Percentiles rank a stretch among this genome's conserved stretches.
phyloP scores from a whole-genome alignment of 495 filamentous ascomycete species.

The Neurospora sp. region DNA sequence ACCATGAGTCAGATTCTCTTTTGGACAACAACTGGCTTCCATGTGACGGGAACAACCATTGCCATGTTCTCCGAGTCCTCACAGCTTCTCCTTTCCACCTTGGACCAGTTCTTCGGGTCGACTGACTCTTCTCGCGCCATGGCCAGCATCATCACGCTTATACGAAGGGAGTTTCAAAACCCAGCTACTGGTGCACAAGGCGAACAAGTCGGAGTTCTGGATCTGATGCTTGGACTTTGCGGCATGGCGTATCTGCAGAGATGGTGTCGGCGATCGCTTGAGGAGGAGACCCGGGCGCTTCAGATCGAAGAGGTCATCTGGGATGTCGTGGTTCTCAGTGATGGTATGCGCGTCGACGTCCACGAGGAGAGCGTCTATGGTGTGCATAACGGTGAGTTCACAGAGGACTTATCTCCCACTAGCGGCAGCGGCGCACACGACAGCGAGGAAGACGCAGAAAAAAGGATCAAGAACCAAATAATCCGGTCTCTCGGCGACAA shows the following conservation, averaged over 20 bases:
- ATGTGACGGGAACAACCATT: constrained; percentile 54
- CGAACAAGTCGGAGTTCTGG: constrained; percentile 54
- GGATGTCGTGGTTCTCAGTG: constrained; percentile 68
- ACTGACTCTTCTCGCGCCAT: constrained; percentile 76
- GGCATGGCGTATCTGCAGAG: constrained; percentile 64
- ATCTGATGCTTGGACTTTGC: constrained; percentile 56
- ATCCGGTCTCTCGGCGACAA: constrained; percentile 32
- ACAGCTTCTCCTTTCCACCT: constrained; percentile 51
- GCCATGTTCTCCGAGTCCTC: constrained; percentile 51
- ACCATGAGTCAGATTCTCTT: constrained; percentile 57
- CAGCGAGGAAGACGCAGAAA: constrained; percentile 30
- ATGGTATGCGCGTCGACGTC: constrained; percentile 51
- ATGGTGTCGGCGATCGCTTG: constrained; percentile 51
- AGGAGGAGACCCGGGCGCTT: constrained; percentile 41
- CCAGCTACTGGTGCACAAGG: constrained; percentile 45
- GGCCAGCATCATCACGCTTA: constrained; percentile 63
- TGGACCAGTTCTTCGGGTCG: constrained; percentile 66
- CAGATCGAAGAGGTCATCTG: constrained; percentile 56
- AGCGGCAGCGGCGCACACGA: constrained; percentile 15
- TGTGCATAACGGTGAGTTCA: constrained; percentile 27
- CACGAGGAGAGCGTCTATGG: constrained; percentile 30
- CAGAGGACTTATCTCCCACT: constrained; percentile 24
- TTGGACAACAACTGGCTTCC: constrained; percentile 59
- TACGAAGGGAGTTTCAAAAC: constrained; percentile 60
- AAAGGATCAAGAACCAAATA: constrained; percentile 35